These are phyloP conservation scores for Kappamyces sp. DNA, from an alignment of 192 early-diverging fungal genomes.

Conservation along the genomic window DNA sequence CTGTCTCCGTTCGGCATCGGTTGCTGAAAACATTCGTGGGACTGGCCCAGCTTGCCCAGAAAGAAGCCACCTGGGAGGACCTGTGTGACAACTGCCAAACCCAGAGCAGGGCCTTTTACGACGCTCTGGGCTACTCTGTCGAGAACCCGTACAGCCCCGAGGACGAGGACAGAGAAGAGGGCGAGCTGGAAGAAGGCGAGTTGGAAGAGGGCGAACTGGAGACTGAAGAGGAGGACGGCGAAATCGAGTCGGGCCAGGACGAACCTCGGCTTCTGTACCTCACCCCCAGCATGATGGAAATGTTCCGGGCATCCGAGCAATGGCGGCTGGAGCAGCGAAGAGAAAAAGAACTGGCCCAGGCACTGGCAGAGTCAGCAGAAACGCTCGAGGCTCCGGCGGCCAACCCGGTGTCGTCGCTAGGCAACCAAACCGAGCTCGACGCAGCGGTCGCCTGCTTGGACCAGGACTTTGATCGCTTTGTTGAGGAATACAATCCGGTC, in stretches of 20 bases:
- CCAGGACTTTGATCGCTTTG: background rate
- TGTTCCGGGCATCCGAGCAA: conserved; percentile 12
- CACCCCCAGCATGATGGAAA: conserved; percentile 9
- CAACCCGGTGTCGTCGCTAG: background rate
- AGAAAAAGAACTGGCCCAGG: background rate
- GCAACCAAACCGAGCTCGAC: background rate
- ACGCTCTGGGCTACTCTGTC: too few species aligned
- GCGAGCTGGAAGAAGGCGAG: too few species aligned
- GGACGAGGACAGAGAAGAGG: too few species aligned
- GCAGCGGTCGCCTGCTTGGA: conserved; percentile 4
- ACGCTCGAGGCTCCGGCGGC: conserved; percentile 3
- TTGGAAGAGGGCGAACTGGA: background rate
- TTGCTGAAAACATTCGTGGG: too few species aligned
- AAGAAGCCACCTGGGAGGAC: too few species aligned
- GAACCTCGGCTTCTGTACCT: background rate
- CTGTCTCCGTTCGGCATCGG: too few species aligned
- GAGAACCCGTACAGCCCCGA: too few species aligned
- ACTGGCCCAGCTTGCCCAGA: too few species aligned
- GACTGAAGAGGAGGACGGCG: conserved; percentile 1
- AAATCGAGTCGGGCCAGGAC: background rate
- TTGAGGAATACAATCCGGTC: conserved; percentile 4
- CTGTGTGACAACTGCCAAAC: too few species aligned
- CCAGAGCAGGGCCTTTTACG: too few species aligned
- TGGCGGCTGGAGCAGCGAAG: conserved; percentile 9
- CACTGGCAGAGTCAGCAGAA: background rate